These are phyloP conservation scores for Litsea cubeba DNA, from an alignment of 164 flowering plant species.

Conservation along the genomic window DNA sequence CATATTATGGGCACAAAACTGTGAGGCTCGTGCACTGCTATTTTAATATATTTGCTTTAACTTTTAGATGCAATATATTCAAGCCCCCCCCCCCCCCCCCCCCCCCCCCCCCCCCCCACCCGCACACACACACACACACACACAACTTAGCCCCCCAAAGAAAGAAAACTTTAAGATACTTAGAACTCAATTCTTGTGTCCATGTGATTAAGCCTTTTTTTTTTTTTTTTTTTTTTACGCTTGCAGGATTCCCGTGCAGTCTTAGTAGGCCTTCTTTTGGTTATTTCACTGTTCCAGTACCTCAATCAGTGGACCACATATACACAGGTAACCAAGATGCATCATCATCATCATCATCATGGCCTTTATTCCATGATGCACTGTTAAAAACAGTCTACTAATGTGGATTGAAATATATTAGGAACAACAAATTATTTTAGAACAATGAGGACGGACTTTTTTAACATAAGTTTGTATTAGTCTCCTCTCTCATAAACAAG, in stretches of 20 bases:
- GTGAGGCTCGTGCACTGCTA: constrained; percentile 39
- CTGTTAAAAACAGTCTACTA: too few species aligned
- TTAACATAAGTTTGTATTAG: too few species aligned
- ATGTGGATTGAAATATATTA: too few species aligned
- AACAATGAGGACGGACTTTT: too few species aligned
- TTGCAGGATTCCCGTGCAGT: constrained; percentile 89
- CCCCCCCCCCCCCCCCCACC: not conserved
- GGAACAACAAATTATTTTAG: too few species aligned
- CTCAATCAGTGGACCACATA: constrained; percentile 90
- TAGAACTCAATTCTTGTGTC: not conserved
- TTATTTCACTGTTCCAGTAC: constrained; percentile 81
- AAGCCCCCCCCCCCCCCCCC: not conserved
- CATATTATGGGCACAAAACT: constrained; percentile 95
- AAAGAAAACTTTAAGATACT: not conserved
- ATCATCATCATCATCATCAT: not conserved
- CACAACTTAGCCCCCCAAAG: not conserved
- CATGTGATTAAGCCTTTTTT: constrained; percentile 1
- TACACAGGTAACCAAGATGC: constrained; percentile 60
- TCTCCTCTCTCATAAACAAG: too few species aligned
- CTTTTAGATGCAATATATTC: not conserved
- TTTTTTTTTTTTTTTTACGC: not conserved
- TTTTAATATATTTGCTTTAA: not conserved
- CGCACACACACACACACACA: too few species aligned
- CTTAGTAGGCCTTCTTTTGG: constrained; percentile 74
- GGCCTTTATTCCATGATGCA: too few species aligned